These are phyloP conservation scores for Imleria badia DNA, from an alignment of 768 basidiomycete species.

Conservation along the genomic window DNA sequence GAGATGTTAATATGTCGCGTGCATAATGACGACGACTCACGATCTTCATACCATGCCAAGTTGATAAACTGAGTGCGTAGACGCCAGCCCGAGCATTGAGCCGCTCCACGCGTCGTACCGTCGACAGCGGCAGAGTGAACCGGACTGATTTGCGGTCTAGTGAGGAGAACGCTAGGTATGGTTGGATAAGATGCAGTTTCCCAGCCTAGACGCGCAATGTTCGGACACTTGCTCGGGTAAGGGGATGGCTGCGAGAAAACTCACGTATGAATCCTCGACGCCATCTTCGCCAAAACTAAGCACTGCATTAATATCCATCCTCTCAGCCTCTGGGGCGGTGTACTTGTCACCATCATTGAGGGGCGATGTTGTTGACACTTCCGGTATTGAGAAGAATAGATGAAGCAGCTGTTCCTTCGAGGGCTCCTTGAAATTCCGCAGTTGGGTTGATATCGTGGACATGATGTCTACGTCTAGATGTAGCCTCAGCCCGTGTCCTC, in stretches of 20 bases:
- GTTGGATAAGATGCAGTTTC: constrained; percentile 83
- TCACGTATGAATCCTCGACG: constrained; percentile 91
- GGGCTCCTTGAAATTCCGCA: constrained; percentile 91
- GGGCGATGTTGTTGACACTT: constrained; percentile 26
- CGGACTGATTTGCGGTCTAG: constrained; percentile 90
- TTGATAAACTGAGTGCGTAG: constrained; percentile 91
- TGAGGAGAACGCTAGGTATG: constrained; percentile 88
- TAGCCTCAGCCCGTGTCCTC: neutral
- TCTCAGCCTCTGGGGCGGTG: constrained; percentile 47
- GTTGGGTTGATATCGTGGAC: constrained; percentile 83
- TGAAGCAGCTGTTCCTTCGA: constrained; percentile 83
- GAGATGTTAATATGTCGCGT: constrained; percentile 5
- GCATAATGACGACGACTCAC: constrained; percentile 39
- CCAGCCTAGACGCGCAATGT: constrained; percentile 61
- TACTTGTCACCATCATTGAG: constrained; percentile 24
- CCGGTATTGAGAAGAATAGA: constrained; percentile 84
- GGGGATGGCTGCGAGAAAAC: constrained; percentile 31
- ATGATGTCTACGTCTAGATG: constrained; percentile 36
- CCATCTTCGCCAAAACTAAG: constrained; percentile 74
- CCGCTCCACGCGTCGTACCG: constrained; percentile 90
- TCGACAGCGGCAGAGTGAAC: constrained; percentile 89
- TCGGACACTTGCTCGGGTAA: neutral
- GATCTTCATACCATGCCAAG: constrained; percentile 94
- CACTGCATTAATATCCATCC: constrained; percentile 88
- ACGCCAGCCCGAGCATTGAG: constrained; percentile 92